Conservation (phyloP, 352 stramenopile genomes). For the Phytopythium mirpurense region DNA sequence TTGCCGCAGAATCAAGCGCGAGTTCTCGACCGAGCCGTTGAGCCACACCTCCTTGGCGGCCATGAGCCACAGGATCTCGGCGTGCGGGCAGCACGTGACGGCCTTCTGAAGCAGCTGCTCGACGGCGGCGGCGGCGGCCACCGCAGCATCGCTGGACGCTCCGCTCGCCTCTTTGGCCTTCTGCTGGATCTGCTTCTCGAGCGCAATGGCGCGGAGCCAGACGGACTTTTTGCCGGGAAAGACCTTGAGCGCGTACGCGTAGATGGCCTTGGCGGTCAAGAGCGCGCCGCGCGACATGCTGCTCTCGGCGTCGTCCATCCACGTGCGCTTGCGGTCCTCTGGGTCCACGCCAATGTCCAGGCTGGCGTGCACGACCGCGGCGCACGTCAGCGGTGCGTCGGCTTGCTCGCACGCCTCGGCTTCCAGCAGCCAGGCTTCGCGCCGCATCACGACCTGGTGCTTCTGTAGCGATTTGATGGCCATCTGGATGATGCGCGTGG, state of each 20-base stretch:
- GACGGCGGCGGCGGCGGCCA: conserved; percentile 51
- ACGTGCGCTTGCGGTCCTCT: conserved; percentile 96
- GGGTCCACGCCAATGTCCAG: conserved; percentile 94
- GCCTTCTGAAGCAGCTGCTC: conserved; percentile 90
- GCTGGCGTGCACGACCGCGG: conserved; percentile 92
- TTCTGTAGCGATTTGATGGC: conserved; percentile 87
- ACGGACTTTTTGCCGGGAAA: conserved; percentile 92
- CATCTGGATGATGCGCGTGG: conserved; percentile 82
- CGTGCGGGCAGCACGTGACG: conserved; percentile 90
- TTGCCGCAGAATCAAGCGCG: conserved; percentile 92
- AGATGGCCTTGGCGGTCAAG: conserved; percentile 93
- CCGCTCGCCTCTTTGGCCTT: conserved; percentile 25
- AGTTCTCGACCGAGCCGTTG: conserved; percentile 90
- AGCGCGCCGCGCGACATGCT: conserved; percentile 79
- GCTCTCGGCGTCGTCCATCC: conserved; percentile 96
- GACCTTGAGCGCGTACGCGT: conserved; percentile 87
- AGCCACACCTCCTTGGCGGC: conserved; percentile 97
- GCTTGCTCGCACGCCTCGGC: conserved; percentile 92
- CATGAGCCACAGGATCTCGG: conserved; percentile 98
- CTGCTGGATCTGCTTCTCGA: conserved; percentile 94
- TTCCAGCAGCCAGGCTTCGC: conserved; percentile 96
- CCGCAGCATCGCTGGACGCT: neutral
- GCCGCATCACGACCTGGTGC: conserved; percentile 91
- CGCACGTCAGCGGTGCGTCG: conserved; percentile 90
- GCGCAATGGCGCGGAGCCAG: conserved; percentile 94